Conservation (phyloP, 1,284 basidiomycete species). For the Cryptococcus sp. region DNA sequence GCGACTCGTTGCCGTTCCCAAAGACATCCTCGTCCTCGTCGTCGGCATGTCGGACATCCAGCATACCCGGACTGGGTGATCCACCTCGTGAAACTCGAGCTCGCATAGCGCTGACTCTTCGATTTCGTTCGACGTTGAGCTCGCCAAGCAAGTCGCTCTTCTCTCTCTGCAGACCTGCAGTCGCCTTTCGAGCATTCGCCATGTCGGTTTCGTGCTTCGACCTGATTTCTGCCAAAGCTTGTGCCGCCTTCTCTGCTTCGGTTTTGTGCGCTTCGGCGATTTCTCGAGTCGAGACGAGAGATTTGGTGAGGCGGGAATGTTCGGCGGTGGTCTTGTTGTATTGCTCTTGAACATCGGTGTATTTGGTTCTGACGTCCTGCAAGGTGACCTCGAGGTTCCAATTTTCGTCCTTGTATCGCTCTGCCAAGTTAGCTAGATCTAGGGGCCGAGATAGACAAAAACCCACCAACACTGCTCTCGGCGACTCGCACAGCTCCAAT, state of each 20-base stretch:
- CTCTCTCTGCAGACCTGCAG: slow-evolving; percentile 81
- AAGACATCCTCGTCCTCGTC: slow-evolving; percentile 65
- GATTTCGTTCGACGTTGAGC: slow-evolving; percentile 63
- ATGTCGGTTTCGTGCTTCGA: slow-evolving; percentile 86
- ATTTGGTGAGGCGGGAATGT: slow-evolving; percentile 69
- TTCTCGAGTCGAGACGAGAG: slow-evolving; percentile 68
- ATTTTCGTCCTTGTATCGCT: slow-evolving; percentile 92
- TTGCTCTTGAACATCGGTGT: slow-evolving; percentile 61
- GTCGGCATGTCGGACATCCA: slow-evolving; percentile 51
- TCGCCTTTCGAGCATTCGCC: slow-evolving; percentile 78
- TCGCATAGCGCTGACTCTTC: slow-evolving; percentile 29
- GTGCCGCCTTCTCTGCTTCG: slow-evolving; percentile 70
- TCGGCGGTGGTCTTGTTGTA: slow-evolving; percentile 72
- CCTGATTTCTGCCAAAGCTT: slow-evolving; percentile 66
- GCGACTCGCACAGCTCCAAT: slow-evolving; percentile 64
- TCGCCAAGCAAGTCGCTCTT: slow-evolving; percentile 82
- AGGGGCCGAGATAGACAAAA: background rate
- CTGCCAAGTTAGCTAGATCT: slow-evolving; percentile 24
- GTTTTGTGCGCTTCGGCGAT: slow-evolving; percentile 77
- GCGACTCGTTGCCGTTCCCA: slow-evolving; percentile 53
- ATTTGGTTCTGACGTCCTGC: slow-evolving; percentile 74
- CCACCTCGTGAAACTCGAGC: slow-evolving; percentile 28
- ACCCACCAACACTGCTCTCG: slow-evolving; percentile 69
- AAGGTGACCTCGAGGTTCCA: slow-evolving; percentile 94
- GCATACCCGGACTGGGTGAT: slow-evolving; percentile 47